Percentiles rank a stretch among this genome's conserved stretches.
Conservation (phyloP, 1,284 basidiomycete species). For the Ganoderma lucidum region DNA sequence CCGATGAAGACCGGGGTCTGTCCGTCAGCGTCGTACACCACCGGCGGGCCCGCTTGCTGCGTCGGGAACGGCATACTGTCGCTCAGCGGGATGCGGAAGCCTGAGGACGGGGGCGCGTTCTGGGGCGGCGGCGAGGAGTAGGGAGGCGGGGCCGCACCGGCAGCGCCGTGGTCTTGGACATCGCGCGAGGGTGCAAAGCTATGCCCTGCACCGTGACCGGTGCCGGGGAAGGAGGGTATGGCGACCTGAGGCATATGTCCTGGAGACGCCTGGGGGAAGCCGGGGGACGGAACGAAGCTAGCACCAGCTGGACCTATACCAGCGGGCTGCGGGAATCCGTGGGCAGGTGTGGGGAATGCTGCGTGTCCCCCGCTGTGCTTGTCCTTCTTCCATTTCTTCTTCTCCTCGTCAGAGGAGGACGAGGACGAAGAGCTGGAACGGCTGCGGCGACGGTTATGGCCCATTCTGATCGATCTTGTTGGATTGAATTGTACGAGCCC, state of each 20-base stretch:
- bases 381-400: constrained; percentile 35
- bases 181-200: constrained; percentile 10
- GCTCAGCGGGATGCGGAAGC: constrained; percentile 65
- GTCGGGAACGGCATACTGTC: constrained; percentile 56
- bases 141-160: constrained; percentile 15
- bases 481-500: not conserved
- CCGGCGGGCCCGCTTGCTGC: constrained; percentile 53
- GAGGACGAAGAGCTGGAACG: constrained; percentile 33
- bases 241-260: not conserved
- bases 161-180: constrained; percentile 8
- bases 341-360: constrained; percentile 19
- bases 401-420: constrained; percentile 33
- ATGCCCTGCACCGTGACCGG: constrained; percentile 23
- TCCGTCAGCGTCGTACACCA: constrained; percentile 62
- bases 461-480: constrained; percentile 16
- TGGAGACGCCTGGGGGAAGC: constrained; percentile 2
- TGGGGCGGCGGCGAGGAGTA: constrained; percentile 17
- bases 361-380: constrained; percentile 33
- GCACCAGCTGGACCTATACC: not conserved
- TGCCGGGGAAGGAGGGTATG: constrained; percentile 23
- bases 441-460: constrained; percentile 39
- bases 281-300: not conserved
- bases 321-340: constrained; percentile 13
- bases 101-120: constrained; percentile 57
- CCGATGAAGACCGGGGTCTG: constrained; percentile 70